These are phyloP conservation scores for Dactylellina parvicollis DNA, from an alignment of 2,329 filamentous ascomycete genomes.

Conservation along the genomic window DNA sequence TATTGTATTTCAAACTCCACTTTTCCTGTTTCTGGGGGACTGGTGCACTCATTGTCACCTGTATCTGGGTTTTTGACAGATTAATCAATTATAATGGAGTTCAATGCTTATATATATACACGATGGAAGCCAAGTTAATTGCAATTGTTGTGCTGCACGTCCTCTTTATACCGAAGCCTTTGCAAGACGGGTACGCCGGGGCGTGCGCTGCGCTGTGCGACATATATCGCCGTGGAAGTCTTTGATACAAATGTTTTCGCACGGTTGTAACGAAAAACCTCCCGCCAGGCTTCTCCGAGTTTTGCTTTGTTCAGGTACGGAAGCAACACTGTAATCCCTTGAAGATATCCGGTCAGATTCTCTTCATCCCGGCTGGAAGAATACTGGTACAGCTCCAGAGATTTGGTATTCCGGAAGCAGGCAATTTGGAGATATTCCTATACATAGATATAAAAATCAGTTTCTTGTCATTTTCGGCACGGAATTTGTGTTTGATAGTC, in stretches of 20 bases:
- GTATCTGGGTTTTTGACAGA: no score
- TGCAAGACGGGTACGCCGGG: not conserved
- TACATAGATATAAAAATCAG: not conserved
- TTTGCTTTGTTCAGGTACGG: slow-evolving; percentile 14
- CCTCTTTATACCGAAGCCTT: slow-evolving; percentile 6
- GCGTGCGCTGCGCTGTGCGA: not conserved
- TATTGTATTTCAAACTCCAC: no score
- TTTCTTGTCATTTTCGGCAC: not conserved
- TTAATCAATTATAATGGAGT: no score
- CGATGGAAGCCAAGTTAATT: not conserved
- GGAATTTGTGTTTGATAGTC: no score
- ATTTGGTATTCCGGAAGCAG: slow-evolving; percentile 20
- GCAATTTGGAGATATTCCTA: slow-evolving; percentile 22
- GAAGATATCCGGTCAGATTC: slow-evolving; percentile 4
- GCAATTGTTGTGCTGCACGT: not conserved
- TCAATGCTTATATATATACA: no score
- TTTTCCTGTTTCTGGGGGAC: no score
- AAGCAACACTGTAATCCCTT: slow-evolving; percentile 5
- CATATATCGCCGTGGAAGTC: slow-evolving; percentile 15
- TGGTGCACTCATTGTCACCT: no score
- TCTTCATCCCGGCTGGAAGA: slow-evolving; percentile 13
- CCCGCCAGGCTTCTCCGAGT: slow-evolving; percentile 19
- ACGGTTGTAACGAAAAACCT: slow-evolving; percentile 19
- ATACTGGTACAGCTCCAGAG: slow-evolving; percentile 20
- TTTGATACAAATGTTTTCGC: not conserved